These are phyloP conservation scores for Trypanosoma scelopori DNA, from an alignment of 208 protist genomes.

Conservation along the genomic window DNA sequence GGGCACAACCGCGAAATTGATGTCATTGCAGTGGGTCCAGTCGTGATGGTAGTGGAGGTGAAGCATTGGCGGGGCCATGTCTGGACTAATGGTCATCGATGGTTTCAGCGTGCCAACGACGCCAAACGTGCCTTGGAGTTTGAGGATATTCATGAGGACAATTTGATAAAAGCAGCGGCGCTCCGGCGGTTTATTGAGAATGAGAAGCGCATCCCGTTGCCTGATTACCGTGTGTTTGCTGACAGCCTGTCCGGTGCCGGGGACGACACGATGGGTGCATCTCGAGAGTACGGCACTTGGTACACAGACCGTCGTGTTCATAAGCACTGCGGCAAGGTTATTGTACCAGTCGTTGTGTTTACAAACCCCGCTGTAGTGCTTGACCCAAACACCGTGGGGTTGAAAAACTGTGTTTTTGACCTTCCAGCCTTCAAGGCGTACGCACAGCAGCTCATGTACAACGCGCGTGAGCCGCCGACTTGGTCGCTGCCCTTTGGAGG, in stretches of 20 bases:
- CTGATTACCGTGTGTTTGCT: slow-evolving; percentile 30
- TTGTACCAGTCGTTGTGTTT: slow-evolving; percentile 88
- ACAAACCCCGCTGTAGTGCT: slow-evolving; percentile 68
- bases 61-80: slow-evolving; percentile 91
- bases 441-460: slow-evolving; percentile 29
- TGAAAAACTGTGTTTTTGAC: slow-evolving; percentile 75
- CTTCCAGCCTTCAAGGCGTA: slow-evolving; percentile 57
- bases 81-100: slow-evolving; percentile 80
- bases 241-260: not conserved
- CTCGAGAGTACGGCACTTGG: slow-evolving; percentile 53
- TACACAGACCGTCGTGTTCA: slow-evolving; percentile 74
- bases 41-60: slow-evolving; percentile 87
- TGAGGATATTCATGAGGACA: slow-evolving; percentile 84
- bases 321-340: slow-evolving; percentile 65
- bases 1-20: slow-evolving; percentile 90
- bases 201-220: slow-evolving; percentile 58
- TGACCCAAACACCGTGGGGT: slow-evolving; percentile 66
- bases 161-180: slow-evolving; percentile 77
- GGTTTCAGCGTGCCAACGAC: slow-evolving; percentile 67
- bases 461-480: slow-evolving; percentile 24
- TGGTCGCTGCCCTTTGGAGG: slow-evolving; percentile 17
- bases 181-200: slow-evolving; percentile 87
- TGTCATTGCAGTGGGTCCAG: slow-evolving; percentile 75
- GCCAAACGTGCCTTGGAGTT: slow-evolving; percentile 66
- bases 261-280: not conserved